Evolutionary conservation across 1,139 yeast species (phyloP), one percentile per base, ranked within the genome.

Genomic region (Yamadazyma jaroonii): DNA sequence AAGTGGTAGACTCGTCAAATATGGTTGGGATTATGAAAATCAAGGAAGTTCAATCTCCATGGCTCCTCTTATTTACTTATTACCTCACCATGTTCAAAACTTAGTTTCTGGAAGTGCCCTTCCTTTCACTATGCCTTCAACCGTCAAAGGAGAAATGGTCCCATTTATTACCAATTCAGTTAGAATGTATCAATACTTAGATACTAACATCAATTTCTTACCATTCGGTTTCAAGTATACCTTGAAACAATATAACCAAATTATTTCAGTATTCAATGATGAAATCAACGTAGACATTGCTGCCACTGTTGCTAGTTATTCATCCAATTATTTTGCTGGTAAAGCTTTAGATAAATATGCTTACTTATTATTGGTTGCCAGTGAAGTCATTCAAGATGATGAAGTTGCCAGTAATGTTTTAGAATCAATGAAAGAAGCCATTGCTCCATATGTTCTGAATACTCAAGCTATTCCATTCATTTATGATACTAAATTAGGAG

Each of bases 301-400:
- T 3, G 53, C 61, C 9, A 68, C 79, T 37, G 71, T 80, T 33
- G 52, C 66, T 55, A 69, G 25, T 4, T 2, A 9, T 50, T 70
- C 77, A 37, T 70, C 77, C n/a, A 81, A 74, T 45, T 86, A 85
- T 56, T 74, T 64, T 48, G 66, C 84, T 4, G 94, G 92, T 30
- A 85, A 85, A 59, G 69, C 75, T 10, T 52, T 82, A 31, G 92
- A 83, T 59, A 84, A 84, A 61, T 84, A 77, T 53, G 89, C 90
- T 4, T 81, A 81, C 57, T 72, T 84, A 37, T 64, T 84, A 35
- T 71, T 81, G 41, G 84, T 81, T 9, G 76, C 80, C 31, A 65
- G 74, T 45, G 84, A 80, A 34, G 72, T 84, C 37, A 60, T 84
- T 37, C 59, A 72, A 36, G 83, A 83, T 50, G 69, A 72, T 3